These are phyloP conservation scores for Sporothrix curviconia DNA, from an alignment of 2,329 filamentous ascomycete genomes.

Conservation along the genomic window DNA sequence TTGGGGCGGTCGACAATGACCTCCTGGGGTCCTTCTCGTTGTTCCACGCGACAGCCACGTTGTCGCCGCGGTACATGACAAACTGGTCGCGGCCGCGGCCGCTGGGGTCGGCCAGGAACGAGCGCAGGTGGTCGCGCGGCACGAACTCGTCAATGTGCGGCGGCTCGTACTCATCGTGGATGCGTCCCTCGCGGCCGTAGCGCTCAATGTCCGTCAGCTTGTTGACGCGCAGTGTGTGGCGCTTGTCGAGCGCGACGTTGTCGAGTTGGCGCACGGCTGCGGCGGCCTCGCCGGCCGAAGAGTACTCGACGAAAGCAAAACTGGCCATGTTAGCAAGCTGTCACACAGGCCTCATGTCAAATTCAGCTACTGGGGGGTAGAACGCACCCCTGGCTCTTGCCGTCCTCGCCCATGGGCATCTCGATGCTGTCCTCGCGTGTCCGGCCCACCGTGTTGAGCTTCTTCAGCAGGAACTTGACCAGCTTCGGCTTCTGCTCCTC, in stretches of 20 bases:
- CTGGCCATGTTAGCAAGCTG: constrained; percentile 39
- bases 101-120: constrained; percentile 77
- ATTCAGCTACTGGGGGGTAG: neutral
- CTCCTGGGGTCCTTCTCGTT: constrained; percentile 90
- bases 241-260: constrained; percentile 86
- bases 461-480: constrained; percentile 91
- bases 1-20: constrained; percentile 83
- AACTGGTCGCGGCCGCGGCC: constrained; percentile 88
- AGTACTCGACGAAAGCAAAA: constrained; percentile 96
- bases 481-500: constrained; percentile 91
- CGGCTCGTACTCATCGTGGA: constrained; percentile 82
- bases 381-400: constrained; percentile 75
- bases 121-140: constrained; percentile 90
- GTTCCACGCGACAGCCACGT: constrained; percentile 96
- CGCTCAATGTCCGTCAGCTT: constrained; percentile 97
- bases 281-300: constrained; percentile 79
- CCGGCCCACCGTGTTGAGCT: constrained; percentile 78
- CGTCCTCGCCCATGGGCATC: constrained; percentile 88
- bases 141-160: constrained; percentile 78
- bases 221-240: constrained; percentile 90
- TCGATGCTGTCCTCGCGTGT: constrained; percentile 80
- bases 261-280: constrained; percentile 86
- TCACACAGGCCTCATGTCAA: neutral
- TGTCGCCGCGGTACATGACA: constrained; percentile 85
- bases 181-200: constrained; percentile 85